Base-by-base conservation (phyloP, 352 stramenopile species). In the Aphanomyces cochlioides region DNA sequence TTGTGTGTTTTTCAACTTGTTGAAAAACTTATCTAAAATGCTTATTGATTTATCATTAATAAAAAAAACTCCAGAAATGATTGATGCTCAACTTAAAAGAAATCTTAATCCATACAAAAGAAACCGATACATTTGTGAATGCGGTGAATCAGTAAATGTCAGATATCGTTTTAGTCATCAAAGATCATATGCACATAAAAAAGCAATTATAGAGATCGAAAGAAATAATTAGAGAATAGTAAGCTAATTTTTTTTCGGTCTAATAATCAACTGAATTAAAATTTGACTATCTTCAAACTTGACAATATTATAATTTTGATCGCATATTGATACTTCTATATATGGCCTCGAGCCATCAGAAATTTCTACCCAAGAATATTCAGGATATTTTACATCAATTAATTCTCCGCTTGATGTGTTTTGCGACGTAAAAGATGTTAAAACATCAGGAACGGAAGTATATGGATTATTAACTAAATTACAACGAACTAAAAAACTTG, bases 401-500 rank as follows among this genome's bases (percentile, higher is more conserved):
- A 61, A 45, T 41, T 61, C 28, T 13, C 54, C 54, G n/a, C 39
- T 40, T n/a, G 54, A 40, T 41, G 54, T 61, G 34, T 37, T 37
- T 61, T 61, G 54, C 1, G 54, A 45, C 5, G 15, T 61, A 37
- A 61, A 61, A 7, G 15, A 3, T 10, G 54, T 61, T 12, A 61
- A 39, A n/a, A 61, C 28, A 17, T 61, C 54, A 61, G 54, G 54
- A 17, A 37, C 28, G 8, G 15, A 45, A 41, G 6, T 61, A 3
- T 40, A 61, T 21, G 54, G 28, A 41, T 61, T 61, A 37, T 61
- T 61, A 13, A 61, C 54, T 15, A 61, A 37, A 61, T 61, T 61
- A 61, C 54, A 61, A 45, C 54, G 7, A n/a, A 61, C 54, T 17
- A 40, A 13, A 37, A 45, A 61, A 41, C 6, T n/a, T 5, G 15